Conservation (phyloP, 208 protist genomes). For the Trypanosoma congolense region DNA sequence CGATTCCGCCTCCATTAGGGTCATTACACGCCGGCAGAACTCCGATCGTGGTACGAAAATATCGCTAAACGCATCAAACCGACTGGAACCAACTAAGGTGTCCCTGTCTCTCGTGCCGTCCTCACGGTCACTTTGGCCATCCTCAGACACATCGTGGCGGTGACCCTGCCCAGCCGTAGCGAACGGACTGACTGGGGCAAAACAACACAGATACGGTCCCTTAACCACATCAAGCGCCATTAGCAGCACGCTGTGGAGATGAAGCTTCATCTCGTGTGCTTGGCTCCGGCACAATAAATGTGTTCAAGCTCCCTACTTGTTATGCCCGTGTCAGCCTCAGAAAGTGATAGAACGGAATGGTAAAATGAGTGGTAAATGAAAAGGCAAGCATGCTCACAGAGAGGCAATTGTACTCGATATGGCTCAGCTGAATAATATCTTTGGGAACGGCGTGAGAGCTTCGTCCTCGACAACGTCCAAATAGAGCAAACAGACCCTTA, state of each 20-base stretch:
- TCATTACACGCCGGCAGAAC: conserved; percentile 72
- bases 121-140: neutral
- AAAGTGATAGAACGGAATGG: too few species aligned
- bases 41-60: conserved; percentile 78
- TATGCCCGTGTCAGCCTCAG: too few species aligned
- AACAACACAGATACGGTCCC: conserved; percentile 78
- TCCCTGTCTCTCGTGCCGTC: conserved; percentile 3
- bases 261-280: conserved; percentile 12
- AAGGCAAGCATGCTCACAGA: too few species aligned
- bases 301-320: too few species aligned
- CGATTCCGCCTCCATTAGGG: conserved; percentile 60
- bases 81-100: neutral
- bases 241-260: conserved; percentile 62
- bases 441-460: too few species aligned
- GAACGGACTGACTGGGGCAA: conserved; percentile 42
- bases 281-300: too few species aligned
- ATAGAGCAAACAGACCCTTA: too few species aligned
- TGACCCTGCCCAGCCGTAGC: neutral
- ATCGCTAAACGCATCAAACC: conserved; percentile 44
- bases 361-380: too few species aligned
- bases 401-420: too few species aligned
- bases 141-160: neutral
- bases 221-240: conserved; percentile 80
- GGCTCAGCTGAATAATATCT: too few species aligned
- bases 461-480: too few species aligned